Percentiles rank a stretch among this genome's conserved stretches.
phyloP scores from a whole-genome alignment of 2,329 filamentous ascomycete genomes.

The Aureobasidium sp. region DNA sequence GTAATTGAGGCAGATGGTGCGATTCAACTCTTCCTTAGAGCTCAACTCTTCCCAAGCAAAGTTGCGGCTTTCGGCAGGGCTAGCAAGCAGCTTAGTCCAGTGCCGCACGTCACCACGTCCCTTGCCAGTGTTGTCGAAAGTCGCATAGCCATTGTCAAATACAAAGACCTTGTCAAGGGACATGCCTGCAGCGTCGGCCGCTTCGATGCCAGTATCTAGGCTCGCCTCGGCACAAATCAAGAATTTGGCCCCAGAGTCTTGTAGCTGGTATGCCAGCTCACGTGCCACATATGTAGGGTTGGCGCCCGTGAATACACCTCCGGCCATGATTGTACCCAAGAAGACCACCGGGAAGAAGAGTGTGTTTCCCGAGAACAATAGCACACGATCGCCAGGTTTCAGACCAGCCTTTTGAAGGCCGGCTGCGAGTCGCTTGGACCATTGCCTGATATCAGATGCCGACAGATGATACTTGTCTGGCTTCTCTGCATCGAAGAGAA shows the following conservation, averaged over 20 bases:
- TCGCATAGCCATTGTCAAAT: constrained; percentile 50
- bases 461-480: constrained; percentile 63
- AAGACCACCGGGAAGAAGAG: constrained; percentile 66
- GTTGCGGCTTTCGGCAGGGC: constrained; percentile 42
- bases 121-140: constrained; percentile 36
- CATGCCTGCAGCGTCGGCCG: constrained; percentile 54
- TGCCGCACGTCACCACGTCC: constrained; percentile 42
- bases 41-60: constrained; percentile 59
- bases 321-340: constrained; percentile 68
- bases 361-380: constrained; percentile 67
- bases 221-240: constrained; percentile 56
- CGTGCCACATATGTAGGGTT: constrained; percentile 63
- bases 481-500: constrained; percentile 57
- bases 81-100: constrained; percentile 57
- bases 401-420: constrained; percentile 59
- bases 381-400: constrained; percentile 59
- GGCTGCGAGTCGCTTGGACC: constrained; percentile 64
- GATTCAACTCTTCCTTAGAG: constrained; percentile 41
- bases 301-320: constrained; percentile 69
- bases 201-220: constrained; percentile 58
- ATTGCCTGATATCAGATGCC: constrained; percentile 56
- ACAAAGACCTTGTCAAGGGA: constrained; percentile 52
- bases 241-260: constrained; percentile 61
- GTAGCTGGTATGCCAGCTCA: constrained; percentile 69
- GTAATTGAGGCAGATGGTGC: constrained; percentile 68